Evolutionary conservation across 1,139 yeast genomes (phyloP), one percentile per base, ranked within the genome.

Genomic region (Yarrowia galli): DNA sequence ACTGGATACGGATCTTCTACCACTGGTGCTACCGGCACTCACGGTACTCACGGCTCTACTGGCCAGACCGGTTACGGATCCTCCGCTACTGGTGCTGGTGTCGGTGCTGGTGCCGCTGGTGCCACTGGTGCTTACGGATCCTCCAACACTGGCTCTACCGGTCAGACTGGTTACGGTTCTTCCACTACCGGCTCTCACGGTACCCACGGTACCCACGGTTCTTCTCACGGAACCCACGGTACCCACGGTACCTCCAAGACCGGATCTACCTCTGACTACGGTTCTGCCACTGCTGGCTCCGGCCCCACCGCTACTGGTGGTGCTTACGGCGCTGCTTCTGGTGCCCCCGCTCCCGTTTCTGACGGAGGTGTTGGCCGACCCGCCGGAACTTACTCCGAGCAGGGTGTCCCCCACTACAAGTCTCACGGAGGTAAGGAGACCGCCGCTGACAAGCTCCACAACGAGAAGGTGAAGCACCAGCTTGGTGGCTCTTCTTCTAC

Each of bases 381-480:
- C 7, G 60, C 45, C n/a, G 60, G 64, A 42, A 56, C 64, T 16
- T 40, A 56, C 64, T 56, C 64, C 64, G 49, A 56, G 40, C 49
- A 56, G 48, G 64, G 64, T n/a, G 46, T 38, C n/a, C 60, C 60
- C 10, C 60, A 54, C 60, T 54, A 54, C 60, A 54, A 54, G 60
- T 54, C 60, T 12, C 60, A 54, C 60, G 60, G 60, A 10, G 60
- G 60, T 16, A 22, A 54, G 35, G 60, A 54, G 46, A 54, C 60
- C n/a, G 35, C 46, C 16, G 32, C 45, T n/a, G 60, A 54, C 35
- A 54, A 54, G 60, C 13, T n/a, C 23, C 60, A 54, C 60, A 54
- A 54, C 60, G 45, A 38, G 45, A 54, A 54, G 60, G 60, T 54
- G 45, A 36, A 54, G 60, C 43, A 35, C 43, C 25, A 20, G 22